A percentile compares a stretch with the other conserved stretches of the same genome.
These are phyloP conservation scores for Dactylellina sp. DNA, from an alignment of 2,329 filamentous ascomycete genomes.

Conservation along the genomic window DNA sequence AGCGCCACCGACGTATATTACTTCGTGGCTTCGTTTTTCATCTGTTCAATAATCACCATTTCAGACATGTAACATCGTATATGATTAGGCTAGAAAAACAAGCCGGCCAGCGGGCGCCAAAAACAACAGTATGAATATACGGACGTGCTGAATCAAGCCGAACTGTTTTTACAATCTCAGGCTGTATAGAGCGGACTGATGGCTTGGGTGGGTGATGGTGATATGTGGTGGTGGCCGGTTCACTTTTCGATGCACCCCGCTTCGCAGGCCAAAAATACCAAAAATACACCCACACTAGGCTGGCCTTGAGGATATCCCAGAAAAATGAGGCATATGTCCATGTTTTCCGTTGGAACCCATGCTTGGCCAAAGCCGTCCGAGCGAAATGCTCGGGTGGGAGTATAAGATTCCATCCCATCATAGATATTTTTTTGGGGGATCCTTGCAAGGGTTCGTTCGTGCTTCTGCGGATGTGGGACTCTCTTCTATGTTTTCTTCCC, in stretches of 20 bases:
- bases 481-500: background rate
- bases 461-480: background rate
- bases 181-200: background rate
- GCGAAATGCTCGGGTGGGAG: background rate
- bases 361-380: slow-evolving; percentile 1
- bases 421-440: background rate
- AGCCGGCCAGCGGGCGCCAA: background rate
- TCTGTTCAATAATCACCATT: slow-evolving; percentile 6
- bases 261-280: slow-evolving; percentile 42
- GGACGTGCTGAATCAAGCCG: too few relatives aligned
- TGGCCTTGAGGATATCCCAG: background rate
- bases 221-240: background rate
- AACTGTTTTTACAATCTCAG: background rate
- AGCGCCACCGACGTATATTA: background rate
- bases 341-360: slow-evolving; percentile 1
- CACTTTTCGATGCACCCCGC: slow-evolving; percentile 31
- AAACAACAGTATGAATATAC: background rate
- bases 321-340: slow-evolving; percentile 21
- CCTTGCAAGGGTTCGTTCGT: background rate
- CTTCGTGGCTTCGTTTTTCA: background rate
- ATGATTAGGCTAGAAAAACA: background rate
- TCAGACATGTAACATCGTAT: slow-evolving; percentile 19
- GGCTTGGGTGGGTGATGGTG: background rate
- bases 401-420: slow-evolving; percentile 21
- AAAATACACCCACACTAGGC: slow-evolving; percentile 27